These are phyloP conservation scores for Trichoderma hamatum DNA, from an alignment of 2,329 filamentous ascomycete genomes.

Conservation along the genomic window DNA sequence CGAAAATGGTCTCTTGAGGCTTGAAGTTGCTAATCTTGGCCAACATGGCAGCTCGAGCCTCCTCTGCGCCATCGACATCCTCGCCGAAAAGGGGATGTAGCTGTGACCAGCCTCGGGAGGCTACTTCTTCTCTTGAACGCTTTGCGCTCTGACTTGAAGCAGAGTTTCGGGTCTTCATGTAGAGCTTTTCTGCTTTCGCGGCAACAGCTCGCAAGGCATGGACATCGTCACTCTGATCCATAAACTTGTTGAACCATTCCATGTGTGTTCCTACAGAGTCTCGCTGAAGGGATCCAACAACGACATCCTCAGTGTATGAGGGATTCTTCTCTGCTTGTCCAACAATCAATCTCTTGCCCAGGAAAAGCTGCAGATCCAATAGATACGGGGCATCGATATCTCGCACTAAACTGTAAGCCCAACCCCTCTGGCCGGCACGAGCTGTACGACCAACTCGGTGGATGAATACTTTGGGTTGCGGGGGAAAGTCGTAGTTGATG, in stretches of 20 bases:
- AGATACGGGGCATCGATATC: constrained; percentile 90
- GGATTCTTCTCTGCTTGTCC: constrained; percentile 66
- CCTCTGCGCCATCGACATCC: constrained; percentile 65
- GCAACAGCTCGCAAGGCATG: constrained; percentile 71
- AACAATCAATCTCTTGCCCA: constrained; percentile 79
- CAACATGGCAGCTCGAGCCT: constrained; percentile 81
- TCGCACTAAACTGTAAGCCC: constrained; percentile 91
- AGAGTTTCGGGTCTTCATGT: constrained; percentile 84
- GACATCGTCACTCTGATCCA: constrained; percentile 77
- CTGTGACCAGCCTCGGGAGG: constrained; percentile 70
- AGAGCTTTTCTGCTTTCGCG: constrained; percentile 88
- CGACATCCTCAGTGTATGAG: constrained; percentile 80
- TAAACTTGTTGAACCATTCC: constrained; percentile 81
- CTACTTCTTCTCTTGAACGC: constrained; percentile 76
- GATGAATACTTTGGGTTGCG: constrained; percentile 94
- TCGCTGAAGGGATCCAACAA: constrained; percentile 75
- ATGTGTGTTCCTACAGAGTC: constrained; percentile 73
- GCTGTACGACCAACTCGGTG: constrained; percentile 96
- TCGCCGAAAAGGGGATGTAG: constrained; percentile 81
- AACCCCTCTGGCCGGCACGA: constrained; percentile 86
- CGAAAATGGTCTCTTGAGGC: constrained; percentile 94
- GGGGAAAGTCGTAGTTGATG: constrained; percentile 97
- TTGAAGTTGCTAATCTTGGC: constrained; percentile 86
- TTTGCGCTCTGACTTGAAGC: constrained; percentile 91
- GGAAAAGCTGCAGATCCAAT: constrained; percentile 89